Base-by-base conservation (phyloP, 2,329 filamentous ascomycete genomes). In the Aspergillus awamori region DNA sequence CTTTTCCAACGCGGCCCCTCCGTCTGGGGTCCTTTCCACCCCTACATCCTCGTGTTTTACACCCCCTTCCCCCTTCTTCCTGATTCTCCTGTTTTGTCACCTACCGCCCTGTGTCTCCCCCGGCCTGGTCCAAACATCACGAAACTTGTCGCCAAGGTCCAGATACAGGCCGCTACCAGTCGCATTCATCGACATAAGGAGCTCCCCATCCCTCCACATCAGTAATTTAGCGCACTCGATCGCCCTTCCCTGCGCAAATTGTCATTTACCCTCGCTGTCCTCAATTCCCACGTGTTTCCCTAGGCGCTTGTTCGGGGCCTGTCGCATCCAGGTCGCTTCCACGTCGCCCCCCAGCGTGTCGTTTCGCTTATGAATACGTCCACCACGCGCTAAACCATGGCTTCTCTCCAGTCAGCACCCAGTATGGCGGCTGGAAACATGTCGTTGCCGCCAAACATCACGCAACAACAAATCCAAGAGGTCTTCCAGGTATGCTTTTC, bases 391-490 rank as follows among this genome's bases (percentile, higher is more conserved):
- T 69, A 67, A 78, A 84, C 62, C 72, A 96, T 96, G 92, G 89
- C 92, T 76, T 93, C 91, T 65, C 87, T 93, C 72, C 91, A 95
- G 80, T 80, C 87, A 71, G 84, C 87, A 66, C 86, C 89, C 65
- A 85, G 86, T 70, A 85, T 90, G 77, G 86, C 89, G 77, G 84
- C 89, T 74, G 85, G 86, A 65, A 86, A 85, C 69, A 83, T 80
- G 51, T 82, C 83, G 63, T 82, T 93, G 75, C 84, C 88, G 58
- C 80, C 83, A 38, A 88, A 88, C 75, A 82, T 93, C 71, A 93
- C 87, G 60, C 89, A 89, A 71, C 88, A 92, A 72, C 87, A 92
- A 74, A 85, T 93, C 45, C 90, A 93, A 77, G 90, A 92, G 71
- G 84, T 91, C 68, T 90, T 78, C 61, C 75, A 79, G 69, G 81